Conservation (phyloP, 2,329 filamentous ascomycete genomes). For the Nemania diffusa region DNA sequence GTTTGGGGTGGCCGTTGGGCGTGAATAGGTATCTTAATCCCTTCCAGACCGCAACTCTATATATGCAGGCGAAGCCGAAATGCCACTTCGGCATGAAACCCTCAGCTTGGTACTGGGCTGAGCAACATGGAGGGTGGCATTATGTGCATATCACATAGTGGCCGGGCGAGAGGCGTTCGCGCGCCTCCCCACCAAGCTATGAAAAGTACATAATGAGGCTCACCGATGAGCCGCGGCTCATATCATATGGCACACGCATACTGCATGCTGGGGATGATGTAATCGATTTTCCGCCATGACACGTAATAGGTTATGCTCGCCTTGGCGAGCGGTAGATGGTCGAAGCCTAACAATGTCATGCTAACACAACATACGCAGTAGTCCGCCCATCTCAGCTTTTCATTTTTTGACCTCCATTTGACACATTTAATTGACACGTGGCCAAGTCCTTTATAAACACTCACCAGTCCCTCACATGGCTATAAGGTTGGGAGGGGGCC, state of each 20-base stretch:
- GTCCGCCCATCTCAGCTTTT: too few relatives aligned
- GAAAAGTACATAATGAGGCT: conserved; percentile 18
- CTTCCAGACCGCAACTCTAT: not conserved
- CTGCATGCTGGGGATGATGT: not conserved
- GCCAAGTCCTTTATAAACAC: too few relatives aligned
- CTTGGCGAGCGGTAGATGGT: not conserved
- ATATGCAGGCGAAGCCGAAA: not conserved
- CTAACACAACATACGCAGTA: not conserved
- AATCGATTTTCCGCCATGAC: not conserved
- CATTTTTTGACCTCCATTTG: too few relatives aligned
- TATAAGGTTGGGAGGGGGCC: not conserved
- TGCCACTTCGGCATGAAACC: not conserved
- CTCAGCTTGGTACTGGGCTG: conserved; percentile 3
- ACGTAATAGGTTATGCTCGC: too few relatives aligned
- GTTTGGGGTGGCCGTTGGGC: not conserved
- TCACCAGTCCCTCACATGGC: too few relatives aligned
- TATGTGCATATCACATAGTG: conserved; percentile 2
- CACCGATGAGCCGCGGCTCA: not conserved
- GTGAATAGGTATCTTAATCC: not conserved
- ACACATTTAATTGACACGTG: too few relatives aligned
- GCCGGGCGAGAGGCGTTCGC: conserved; percentile 22
- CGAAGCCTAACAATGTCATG: too few relatives aligned
- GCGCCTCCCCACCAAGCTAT: not conserved
- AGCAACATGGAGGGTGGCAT: not conserved
- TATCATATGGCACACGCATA: not conserved